These are phyloP conservation scores for Yamadazyma buinensis DNA, from an alignment of 1,139 yeast genomes.

Conservation along the genomic window DNA sequence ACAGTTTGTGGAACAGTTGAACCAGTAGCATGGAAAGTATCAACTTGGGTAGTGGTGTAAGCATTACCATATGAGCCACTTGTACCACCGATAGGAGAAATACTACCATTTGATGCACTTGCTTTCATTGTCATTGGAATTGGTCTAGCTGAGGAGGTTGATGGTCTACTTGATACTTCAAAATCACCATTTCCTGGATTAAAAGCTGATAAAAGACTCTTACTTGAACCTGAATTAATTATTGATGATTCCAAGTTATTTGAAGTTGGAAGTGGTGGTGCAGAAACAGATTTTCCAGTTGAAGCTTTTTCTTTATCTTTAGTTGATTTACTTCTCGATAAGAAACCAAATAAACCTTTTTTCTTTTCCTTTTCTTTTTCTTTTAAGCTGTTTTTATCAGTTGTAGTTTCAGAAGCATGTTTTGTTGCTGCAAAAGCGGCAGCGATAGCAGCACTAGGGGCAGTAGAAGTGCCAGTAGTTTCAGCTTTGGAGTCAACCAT, in stretches of 20 bases:
- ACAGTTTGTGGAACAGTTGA: background rate
- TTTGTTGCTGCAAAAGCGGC: no score
- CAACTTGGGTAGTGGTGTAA: constrained; percentile 3
- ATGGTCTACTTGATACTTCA: background rate
- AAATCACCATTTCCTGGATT: background rate
- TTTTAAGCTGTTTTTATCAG: no score
- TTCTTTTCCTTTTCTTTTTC: constrained; percentile 6
- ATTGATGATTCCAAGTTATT: background rate
- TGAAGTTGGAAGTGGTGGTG: no score
- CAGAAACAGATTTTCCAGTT: background rate
- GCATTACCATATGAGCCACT: background rate
- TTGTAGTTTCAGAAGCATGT: no score
- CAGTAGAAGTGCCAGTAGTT: no score
- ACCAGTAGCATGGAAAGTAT: constrained; percentile 1
- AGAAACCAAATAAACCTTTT: constrained; percentile 4
- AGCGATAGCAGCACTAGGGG: no score
- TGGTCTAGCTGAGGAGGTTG: background rate
- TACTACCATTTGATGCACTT: background rate
- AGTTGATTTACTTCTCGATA: constrained; percentile 5
- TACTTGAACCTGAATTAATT: background rate
- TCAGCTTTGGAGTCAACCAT: no score
- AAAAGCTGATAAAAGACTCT: background rate
- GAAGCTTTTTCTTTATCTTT: background rate
- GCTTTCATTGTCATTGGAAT: background rate
- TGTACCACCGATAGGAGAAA: constrained; percentile 1